A percentile compares a stretch with the other conserved stretches of the same genome.
These are phyloP conservation scores for Erodium moschatum DNA, from an alignment of 441 rosid genomes.

Conservation along the genomic window DNA sequence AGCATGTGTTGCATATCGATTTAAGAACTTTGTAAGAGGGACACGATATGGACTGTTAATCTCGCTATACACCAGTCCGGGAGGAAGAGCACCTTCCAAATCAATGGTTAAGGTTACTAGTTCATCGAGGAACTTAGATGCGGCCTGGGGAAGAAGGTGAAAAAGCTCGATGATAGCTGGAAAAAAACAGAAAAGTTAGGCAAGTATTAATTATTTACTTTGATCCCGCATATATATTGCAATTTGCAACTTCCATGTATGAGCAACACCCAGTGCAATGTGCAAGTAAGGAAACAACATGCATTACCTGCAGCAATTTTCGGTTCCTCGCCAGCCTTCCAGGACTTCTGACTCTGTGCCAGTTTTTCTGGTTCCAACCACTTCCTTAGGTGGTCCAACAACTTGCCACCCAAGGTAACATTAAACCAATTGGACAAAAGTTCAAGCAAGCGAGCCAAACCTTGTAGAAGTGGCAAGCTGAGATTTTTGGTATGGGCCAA, in stretches of 20 bases:
- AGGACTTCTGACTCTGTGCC: slow-evolving; percentile 79
- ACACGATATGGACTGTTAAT: slow-evolving; percentile 96
- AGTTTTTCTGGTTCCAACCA: slow-evolving; percentile 99
- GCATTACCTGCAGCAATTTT: slow-evolving; percentile 91
- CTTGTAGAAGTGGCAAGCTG: slow-evolving; percentile 96
- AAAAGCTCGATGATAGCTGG: slow-evolving; percentile 99
- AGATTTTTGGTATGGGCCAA: slow-evolving; percentile 97
- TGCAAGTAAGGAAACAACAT: slow-evolving; percentile 14
- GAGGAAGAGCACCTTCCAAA: slow-evolving; percentile 87
- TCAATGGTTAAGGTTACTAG: slow-evolving; percentile 87
- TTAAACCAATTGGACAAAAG: slow-evolving; percentile 96
- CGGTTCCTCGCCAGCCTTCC: slow-evolving; percentile 99
- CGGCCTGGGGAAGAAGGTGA: slow-evolving; percentile 97
- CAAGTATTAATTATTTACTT: slow-evolving; percentile 9
- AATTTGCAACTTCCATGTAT: slow-evolving; percentile 7
- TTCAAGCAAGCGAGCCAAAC: slow-evolving; percentile 95
- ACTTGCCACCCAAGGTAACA: slow-evolving; percentile 92
- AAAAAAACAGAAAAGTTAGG: slow-evolving; percentile 24
- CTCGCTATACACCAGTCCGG: slow-evolving; percentile 89
- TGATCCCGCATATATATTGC: neutral
- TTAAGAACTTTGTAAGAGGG: slow-evolving; percentile 88
- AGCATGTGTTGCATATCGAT: slow-evolving; percentile 84
- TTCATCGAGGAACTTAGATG: slow-evolving; percentile 91
- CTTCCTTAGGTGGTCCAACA: slow-evolving; percentile 95
- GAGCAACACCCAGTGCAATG: slow-evolving; percentile 2